Evolutionary conservation across 257 asterid genomes (phyloP).

Genomic region (Ilex asprella): DNA sequence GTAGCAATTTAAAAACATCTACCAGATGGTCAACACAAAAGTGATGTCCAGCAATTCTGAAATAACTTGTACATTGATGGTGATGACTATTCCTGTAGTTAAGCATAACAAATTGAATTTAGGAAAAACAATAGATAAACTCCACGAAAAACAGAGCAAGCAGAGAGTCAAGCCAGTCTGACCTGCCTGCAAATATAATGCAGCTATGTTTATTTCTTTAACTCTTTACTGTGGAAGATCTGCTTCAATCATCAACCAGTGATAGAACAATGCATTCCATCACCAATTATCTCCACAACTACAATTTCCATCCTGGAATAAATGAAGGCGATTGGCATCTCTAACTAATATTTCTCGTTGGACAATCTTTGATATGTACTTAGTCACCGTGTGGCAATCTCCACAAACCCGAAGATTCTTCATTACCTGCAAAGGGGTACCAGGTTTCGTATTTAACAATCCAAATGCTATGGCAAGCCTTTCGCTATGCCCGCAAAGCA

Average conservation of each 20-base stretch:
- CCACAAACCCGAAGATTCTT: constrained; percentile 63
- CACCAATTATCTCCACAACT: constrained; percentile 61
- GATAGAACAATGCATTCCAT: not conserved
- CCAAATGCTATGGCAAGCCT: constrained; percentile 62
- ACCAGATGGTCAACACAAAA: too few species aligned
- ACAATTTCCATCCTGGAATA: constrained; percentile 53
- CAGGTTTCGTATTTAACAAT: constrained; percentile 44
- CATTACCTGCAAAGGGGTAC: constrained; percentile 48
- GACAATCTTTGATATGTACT: constrained; percentile 47
- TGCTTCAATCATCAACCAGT: not conserved
- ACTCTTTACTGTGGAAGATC: not conserved
- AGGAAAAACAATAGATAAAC: too few species aligned
- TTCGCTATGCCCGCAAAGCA: constrained; percentile 56
- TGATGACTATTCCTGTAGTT: too few species aligned
- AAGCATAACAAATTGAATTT: too few species aligned
- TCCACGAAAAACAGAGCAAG: too few species aligned
- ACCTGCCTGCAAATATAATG: too few species aligned
- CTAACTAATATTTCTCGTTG: constrained; percentile 50
- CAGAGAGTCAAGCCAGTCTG: too few species aligned
- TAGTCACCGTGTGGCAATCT: constrained; percentile 59
- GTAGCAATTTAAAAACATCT: too few species aligned
- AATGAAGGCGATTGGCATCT: constrained; percentile 55
- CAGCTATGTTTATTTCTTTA: too few species aligned
- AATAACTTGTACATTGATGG: too few species aligned
- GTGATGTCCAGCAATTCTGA: too few species aligned